Conservation (phyloP, 1,284 basidiomycete genomes). For the Ustilago loliicola region DNA sequence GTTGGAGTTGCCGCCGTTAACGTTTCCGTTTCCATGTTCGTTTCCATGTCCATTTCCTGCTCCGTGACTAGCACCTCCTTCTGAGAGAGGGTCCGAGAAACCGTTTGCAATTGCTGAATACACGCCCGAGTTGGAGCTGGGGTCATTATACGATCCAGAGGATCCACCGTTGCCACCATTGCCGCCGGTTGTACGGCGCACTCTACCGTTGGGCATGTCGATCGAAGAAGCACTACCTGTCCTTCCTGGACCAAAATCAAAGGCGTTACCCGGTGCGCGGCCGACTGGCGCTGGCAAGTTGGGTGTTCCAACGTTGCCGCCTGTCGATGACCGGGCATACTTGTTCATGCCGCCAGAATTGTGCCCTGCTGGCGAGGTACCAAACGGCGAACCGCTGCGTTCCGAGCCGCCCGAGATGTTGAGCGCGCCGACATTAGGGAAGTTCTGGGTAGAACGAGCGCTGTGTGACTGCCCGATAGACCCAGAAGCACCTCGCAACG, state of each 20-base stretch:
- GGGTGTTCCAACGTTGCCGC: not conserved
- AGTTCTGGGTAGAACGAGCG: constrained; percentile 16
- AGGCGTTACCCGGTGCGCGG: constrained; percentile 44
- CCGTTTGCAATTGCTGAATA: constrained; percentile 6
- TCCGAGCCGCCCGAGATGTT: constrained; percentile 22
- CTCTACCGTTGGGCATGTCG: constrained; percentile 27
- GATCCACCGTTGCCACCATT: constrained; percentile 20
- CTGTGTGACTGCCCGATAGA: constrained; percentile 37
- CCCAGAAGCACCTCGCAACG: constrained; percentile 38
- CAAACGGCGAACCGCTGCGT: constrained; percentile 34
- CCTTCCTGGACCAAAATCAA: constrained; percentile 45
- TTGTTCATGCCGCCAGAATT: constrained; percentile 19
- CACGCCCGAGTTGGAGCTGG: not conserved
- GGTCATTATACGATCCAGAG: constrained; percentile 5
- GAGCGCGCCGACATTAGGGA: constrained; percentile 27
- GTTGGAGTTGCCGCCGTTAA: constrained; percentile 5
- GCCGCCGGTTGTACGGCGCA: constrained; percentile 12
- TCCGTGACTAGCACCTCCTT: not conserved
- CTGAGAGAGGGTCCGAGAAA: constrained; percentile 12
- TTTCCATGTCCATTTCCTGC: constrained; percentile 9
- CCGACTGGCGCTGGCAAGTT: constrained; percentile 38
- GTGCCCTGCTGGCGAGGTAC: constrained; percentile 25
- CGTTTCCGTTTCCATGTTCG: constrained; percentile 15
- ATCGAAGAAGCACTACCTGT: constrained; percentile 31
- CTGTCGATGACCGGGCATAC: constrained; percentile 12